Percentiles rank a stretch among this genome's conserved stretches.
Conservation (phyloP, 352 stramenopile species). For the Phytophthora meadii region DNA sequence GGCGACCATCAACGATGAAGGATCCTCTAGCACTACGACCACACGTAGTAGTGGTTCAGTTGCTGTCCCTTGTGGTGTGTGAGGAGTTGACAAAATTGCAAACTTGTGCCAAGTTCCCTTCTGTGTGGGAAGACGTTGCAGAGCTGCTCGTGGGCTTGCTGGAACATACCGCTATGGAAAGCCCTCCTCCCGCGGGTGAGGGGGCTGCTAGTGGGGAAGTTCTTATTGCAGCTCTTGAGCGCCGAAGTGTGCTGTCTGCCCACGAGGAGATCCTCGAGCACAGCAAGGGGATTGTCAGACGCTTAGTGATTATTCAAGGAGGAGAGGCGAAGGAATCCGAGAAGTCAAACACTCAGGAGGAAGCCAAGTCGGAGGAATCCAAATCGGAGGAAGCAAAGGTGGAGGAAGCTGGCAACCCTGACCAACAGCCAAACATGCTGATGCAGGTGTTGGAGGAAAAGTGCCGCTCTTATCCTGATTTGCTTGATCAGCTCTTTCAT, state of each 20-base stretch:
- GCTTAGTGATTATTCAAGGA: constrained; percentile 50
- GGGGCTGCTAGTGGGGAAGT: constrained; percentile 39
- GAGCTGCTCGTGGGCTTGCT: constrained; percentile 64
- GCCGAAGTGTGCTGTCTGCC: constrained; percentile 61
- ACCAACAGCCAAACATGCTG: constrained; percentile 31
- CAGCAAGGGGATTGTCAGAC: constrained; percentile 63
- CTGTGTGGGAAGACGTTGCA: constrained; percentile 63
- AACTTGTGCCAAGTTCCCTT: constrained; percentile 44
- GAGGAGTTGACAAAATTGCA: constrained; percentile 63
- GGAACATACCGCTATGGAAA: constrained; percentile 55
- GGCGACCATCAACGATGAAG: constrained; percentile 63
- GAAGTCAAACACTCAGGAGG: constrained; percentile 9
- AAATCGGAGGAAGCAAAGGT: constrained; percentile 9
- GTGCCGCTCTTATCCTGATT: constrained; percentile 46
- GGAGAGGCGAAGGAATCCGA: constrained; percentile 20
- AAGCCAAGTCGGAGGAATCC: constrained; percentile 5
- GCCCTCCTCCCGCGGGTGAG: constrained; percentile 16
- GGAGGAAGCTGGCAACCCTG: not conserved
- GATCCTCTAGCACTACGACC: constrained; percentile 63
- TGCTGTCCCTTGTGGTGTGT: constrained; percentile 70
- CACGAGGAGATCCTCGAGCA: constrained; percentile 84
- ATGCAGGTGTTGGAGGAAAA: constrained; percentile 70
- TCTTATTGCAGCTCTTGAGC: constrained; percentile 67
- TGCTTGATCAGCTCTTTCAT: constrained; percentile 67
- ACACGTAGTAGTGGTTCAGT: constrained; percentile 64